These are phyloP conservation scores for Decorospora gaudefroyi DNA, from an alignment of 2,329 filamentous ascomycete genomes.

Conservation along the genomic window DNA sequence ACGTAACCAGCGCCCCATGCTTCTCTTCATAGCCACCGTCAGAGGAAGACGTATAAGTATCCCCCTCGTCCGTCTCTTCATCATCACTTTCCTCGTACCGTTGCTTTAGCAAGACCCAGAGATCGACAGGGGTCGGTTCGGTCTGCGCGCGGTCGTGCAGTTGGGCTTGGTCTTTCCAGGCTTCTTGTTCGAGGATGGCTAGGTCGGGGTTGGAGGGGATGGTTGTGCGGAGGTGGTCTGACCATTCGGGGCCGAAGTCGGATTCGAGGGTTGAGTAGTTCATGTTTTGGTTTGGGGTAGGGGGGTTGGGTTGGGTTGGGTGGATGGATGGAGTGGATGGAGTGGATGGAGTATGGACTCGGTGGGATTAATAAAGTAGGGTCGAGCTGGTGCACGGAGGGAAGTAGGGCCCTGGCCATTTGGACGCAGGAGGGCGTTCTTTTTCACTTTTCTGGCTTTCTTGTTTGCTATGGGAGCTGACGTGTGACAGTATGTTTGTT, in stretches of 20 bases:
- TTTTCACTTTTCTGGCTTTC: no score
- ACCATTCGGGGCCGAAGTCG: neutral
- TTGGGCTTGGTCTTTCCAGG: neutral
- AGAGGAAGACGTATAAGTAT: rapidly evolving
- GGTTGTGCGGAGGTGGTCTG: neutral
- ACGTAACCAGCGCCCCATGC: neutral
- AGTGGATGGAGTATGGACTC: neutral
- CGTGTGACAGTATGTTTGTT: no score
- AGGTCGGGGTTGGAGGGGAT: neutral
- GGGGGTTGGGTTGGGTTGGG: neutral
- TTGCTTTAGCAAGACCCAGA: neutral
- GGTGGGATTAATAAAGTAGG: no score
- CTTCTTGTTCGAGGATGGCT: neutral
- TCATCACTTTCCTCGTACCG: rapidly evolving
- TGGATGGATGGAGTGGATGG: neutral
- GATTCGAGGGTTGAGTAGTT: neutral
- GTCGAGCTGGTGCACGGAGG: no score
- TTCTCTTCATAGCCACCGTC: neutral
- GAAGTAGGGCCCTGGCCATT: no score
- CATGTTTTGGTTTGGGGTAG: neutral
- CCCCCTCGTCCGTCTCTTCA: rapidly evolving
- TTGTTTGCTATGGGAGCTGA: no score
- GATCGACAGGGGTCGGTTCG: neutral
- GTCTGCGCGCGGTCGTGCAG: neutral
- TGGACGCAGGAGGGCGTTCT: no score